Evolutionary conservation across 1,284 basidiomycete species (phyloP).

Genomic region (Gomphus bonarii): DNA sequence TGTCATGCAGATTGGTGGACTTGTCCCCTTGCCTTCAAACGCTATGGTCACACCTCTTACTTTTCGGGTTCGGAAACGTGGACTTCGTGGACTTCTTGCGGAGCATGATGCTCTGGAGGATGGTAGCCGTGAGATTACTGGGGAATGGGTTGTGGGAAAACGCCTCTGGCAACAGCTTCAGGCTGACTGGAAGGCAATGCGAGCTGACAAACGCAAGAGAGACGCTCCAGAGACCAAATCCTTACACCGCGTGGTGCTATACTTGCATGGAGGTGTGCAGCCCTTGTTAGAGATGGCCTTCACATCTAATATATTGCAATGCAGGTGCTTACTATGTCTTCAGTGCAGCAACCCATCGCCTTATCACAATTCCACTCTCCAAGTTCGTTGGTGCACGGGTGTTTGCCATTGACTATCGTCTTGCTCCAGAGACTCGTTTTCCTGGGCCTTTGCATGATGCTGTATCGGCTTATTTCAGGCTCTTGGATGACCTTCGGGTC

Average conservation of each 20-base stretch:
- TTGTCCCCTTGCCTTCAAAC: slow-evolving; percentile 86
- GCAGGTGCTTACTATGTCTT: slow-evolving; percentile 89
- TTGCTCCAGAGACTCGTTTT: slow-evolving; percentile 91
- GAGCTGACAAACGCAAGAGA: slow-evolving; percentile 16
- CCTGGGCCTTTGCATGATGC: slow-evolving; percentile 92
- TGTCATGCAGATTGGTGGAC: slow-evolving; percentile 72
- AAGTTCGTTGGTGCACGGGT: slow-evolving; percentile 87
- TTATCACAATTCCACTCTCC: slow-evolving; percentile 86
- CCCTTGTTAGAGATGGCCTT: not conserved
- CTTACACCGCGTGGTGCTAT: slow-evolving; percentile 82
- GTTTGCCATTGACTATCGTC: slow-evolving; percentile 96
- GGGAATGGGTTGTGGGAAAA: slow-evolving; percentile 95
- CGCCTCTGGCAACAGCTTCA: slow-evolving; percentile 85
- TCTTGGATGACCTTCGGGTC: slow-evolving; percentile 84
- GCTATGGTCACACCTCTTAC: slow-evolving; percentile 94
- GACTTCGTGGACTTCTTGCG: slow-evolving; percentile 68
- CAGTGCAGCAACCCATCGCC: slow-evolving; percentile 87
- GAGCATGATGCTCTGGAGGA: slow-evolving; percentile 66
- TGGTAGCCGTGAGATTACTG: slow-evolving; percentile 73
- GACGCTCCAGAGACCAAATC: slow-evolving; percentile 21
- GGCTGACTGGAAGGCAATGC: slow-evolving; percentile 58
- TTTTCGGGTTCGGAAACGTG: slow-evolving; percentile 70
- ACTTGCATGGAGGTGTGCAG: slow-evolving; percentile 80
- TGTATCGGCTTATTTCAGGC: slow-evolving; percentile 78
- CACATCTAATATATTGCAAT: not conserved